Conservation (phyloP, 2,329 filamentous ascomycete species). For the Aspergillus nomiae region DNA sequence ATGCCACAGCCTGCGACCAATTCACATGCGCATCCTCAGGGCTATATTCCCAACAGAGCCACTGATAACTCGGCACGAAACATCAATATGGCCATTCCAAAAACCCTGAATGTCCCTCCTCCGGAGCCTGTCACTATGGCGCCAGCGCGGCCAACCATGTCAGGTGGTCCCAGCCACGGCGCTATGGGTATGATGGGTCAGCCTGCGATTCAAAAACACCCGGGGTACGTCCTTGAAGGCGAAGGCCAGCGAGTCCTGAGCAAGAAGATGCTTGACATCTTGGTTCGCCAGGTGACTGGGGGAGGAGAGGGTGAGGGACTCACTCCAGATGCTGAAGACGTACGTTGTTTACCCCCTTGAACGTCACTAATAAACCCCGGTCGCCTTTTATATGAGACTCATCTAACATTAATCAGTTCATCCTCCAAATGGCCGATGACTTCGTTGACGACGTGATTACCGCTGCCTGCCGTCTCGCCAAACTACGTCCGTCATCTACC, state of each 20-base stretch:
- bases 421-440: slow-evolving; percentile 86
- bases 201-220: slow-evolving; percentile 78
- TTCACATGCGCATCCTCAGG: slow-evolving; percentile 44
- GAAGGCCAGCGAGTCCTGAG: slow-evolving; percentile 92
- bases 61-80: slow-evolving; percentile 46
- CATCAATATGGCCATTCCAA: slow-evolving; percentile 79
- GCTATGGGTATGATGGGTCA: slow-evolving; percentile 83
- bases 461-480: slow-evolving; percentile 85
- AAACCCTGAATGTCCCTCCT: slow-evolving; percentile 71
- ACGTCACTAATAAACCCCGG: neutral
- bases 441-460: slow-evolving; percentile 92
- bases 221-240: slow-evolving; percentile 82
- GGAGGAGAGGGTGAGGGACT: slow-evolving; percentile 74
- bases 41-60: slow-evolving; percentile 44
- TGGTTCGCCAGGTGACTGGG: slow-evolving; percentile 91
- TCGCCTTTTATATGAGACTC: slow-evolving; percentile 4
- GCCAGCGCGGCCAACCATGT: slow-evolving; percentile 76
- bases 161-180: slow-evolving; percentile 72
- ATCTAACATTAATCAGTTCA: slow-evolving; percentile 58
- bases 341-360: slow-evolving; percentile 46
- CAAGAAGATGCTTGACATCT: slow-evolving; percentile 95
- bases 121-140: slow-evolving; percentile 75
- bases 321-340: slow-evolving; percentile 94
- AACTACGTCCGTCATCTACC: slow-evolving; percentile 85
- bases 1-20: slow-evolving; percentile 34